These are phyloP conservation scores for Claviceps digitariae DNA, from an alignment of 2,329 filamentous ascomycete species.

Conservation along the genomic window DNA sequence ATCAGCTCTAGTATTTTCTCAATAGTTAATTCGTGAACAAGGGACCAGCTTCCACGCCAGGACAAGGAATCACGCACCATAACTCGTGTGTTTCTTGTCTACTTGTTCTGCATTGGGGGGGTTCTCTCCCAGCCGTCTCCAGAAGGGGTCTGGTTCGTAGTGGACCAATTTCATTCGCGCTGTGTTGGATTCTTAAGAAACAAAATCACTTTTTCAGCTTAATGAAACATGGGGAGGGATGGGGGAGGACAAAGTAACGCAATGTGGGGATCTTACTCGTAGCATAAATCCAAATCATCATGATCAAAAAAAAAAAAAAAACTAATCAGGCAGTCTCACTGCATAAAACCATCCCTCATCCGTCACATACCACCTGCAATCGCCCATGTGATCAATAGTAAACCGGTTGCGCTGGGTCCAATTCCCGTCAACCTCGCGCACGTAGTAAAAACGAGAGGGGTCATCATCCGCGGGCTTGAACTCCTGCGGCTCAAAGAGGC, in stretches of 20 bases:
- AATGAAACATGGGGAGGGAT: no score
- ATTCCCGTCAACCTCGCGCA: conserved; percentile 45
- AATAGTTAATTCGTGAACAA: no score
- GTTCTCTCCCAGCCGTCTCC: background rate
- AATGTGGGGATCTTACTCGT: background rate
- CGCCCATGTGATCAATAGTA: conserved; percentile 44
- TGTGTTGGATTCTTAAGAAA: no score
- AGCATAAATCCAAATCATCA: background rate
- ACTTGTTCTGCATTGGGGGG: background rate
- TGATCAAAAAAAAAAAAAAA: background rate
- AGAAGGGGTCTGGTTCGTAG: background rate
- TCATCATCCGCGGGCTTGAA: conserved; percentile 50
- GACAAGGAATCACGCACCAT: background rate
- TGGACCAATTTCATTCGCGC: background rate
- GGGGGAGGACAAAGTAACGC: no score
- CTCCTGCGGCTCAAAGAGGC: conserved; percentile 43
- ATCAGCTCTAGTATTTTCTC: background rate
- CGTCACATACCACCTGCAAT: conserved; percentile 45
- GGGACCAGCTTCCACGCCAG: no score
- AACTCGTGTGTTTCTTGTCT: background rate
- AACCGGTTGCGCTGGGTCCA: conserved; percentile 46
- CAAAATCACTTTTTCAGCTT: no score
- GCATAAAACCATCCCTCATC: conserved; percentile 48
- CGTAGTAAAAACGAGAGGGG: conserved; percentile 46
- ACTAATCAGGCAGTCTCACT: conserved; percentile 32